Conservation (phyloP, 768 basidiomycete species). For the Cystofilobasidium capitatum region DNA sequence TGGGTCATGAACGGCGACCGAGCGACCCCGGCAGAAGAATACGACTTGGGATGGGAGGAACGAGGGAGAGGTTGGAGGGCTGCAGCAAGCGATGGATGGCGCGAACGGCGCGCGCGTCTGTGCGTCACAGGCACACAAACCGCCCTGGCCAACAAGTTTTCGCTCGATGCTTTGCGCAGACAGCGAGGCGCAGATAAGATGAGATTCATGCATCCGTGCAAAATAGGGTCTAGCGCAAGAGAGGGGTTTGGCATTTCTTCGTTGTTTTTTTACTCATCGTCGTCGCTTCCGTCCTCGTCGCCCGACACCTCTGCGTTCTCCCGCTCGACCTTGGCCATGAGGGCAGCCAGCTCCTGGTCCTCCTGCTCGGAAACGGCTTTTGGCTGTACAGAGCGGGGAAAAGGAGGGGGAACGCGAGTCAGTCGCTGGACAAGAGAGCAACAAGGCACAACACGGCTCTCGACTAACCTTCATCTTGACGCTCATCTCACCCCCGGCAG, state of each 20-base stretch:
- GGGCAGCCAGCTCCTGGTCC: slow-evolving; percentile 90
- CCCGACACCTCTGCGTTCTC: slow-evolving; percentile 96
- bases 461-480: slow-evolving; percentile 87
- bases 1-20: no score
- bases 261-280: slow-evolving; percentile 30
- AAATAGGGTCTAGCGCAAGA: no score
- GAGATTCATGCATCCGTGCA: background rate
- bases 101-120: no score
- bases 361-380: slow-evolving; percentile 97
- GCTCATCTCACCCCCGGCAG: slow-evolving; percentile 70
- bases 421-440: background rate
- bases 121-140: no score
- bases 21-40: no score
- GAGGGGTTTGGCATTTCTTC: no score
- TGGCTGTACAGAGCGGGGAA: slow-evolving; percentile 49
- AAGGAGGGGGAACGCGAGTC: background rate
- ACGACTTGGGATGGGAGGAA: no score
- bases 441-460: background rate
- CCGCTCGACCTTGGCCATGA: slow-evolving; percentile 86
- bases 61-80: no score
- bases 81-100: no score
- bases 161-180: no score
- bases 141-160: no score
- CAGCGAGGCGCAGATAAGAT: background rate
- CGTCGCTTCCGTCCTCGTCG: slow-evolving; percentile 61